Conservation (phyloP, 2,329 filamentous ascomycete genomes). For the Zymoseptoria brevis region DNA sequence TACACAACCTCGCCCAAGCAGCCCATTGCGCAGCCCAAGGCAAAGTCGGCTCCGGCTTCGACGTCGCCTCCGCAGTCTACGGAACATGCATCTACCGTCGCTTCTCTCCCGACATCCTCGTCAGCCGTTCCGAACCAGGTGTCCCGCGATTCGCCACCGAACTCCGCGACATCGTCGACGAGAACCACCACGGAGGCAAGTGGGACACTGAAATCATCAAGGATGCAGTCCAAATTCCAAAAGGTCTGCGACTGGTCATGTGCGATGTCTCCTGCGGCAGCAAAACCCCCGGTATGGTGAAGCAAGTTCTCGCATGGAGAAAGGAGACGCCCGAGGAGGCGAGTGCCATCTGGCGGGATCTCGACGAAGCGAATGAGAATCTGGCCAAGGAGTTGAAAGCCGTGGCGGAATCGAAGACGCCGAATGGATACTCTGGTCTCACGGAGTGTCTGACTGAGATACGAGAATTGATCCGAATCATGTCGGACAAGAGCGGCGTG, state of each 20-base stretch:
- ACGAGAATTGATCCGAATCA: constrained; percentile 58
- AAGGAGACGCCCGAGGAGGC: constrained; percentile 56
- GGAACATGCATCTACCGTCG: constrained; percentile 84
- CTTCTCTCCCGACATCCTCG: constrained; percentile 76
- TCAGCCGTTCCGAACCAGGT: constrained; percentile 58
- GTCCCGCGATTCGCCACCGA: constrained; percentile 57
- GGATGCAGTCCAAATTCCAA: constrained; percentile 61
- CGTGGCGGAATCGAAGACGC: constrained; percentile 40
- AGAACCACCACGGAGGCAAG: constrained; percentile 35
- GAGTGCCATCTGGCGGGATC: constrained; percentile 60
- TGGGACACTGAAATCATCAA: constrained; percentile 79
- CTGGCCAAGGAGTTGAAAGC: constrained; percentile 57
- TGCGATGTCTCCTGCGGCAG: constrained; percentile 94
- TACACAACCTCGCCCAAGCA: constrained; percentile 91
- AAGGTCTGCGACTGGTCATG: constrained; percentile 73
- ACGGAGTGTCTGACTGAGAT: constrained; percentile 44
- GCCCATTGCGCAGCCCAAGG: constrained; percentile 94
- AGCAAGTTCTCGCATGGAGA: constrained; percentile 78
- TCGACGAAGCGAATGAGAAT: constrained; percentile 67
- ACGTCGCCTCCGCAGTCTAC: constrained; percentile 86
- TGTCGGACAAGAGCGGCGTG: constrained; percentile 67
- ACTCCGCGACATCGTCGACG: constrained; percentile 60
- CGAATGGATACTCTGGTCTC: constrained; percentile 43
- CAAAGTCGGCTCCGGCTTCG: constrained; percentile 92
- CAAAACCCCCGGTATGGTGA: constrained; percentile 92